phyloP scores from a whole-genome alignment of 768 basidiomycete genomes.

The Boletellus ananiceps region DNA sequence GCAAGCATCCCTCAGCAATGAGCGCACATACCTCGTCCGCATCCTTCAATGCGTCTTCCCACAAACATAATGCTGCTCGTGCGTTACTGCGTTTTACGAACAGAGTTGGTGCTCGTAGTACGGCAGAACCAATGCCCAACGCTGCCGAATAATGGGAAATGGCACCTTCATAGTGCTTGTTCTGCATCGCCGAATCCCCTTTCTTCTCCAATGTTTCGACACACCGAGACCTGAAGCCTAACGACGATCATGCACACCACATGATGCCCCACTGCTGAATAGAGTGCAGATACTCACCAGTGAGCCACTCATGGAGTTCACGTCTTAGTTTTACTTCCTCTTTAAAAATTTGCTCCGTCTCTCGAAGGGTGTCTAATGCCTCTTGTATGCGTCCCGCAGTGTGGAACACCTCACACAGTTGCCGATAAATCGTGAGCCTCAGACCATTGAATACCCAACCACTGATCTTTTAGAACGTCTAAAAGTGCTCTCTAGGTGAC shows the following conservation, averaged over 20 bases:
- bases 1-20: not conserved
- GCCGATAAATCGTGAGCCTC: slow-evolving; percentile 3
- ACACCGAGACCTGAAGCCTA: slow-evolving; percentile 12
- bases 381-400: not conserved
- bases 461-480: slow-evolving; percentile 5
- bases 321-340: slow-evolving; percentile 7
- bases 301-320: slow-evolving; percentile 6
- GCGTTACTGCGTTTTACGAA: slow-evolving; percentile 17
- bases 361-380: not conserved
- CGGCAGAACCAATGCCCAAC: not conserved
- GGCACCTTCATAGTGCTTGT: slow-evolving; percentile 2
- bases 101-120: not conserved
- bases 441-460: slow-evolving; percentile 17
- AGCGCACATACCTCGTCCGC: slow-evolving; percentile 13
- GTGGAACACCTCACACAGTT: slow-evolving; percentile 10
- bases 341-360: slow-evolving; percentile 4
- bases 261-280: no score
- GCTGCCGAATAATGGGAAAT: slow-evolving; percentile 11
- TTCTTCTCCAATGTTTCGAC: not conserved
- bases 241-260: not conserved
- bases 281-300: slow-evolving; percentile 2
- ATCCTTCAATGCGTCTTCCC: slow-evolving; percentile 13
- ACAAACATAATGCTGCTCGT: not conserved
- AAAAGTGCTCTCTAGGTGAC: not conserved
- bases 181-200: slow-evolving; percentile 8